Percentiles rank a stretch among this genome's conserved stretches.
These are phyloP conservation scores for Tuber microsphaerosporum DNA, from an alignment of 495 filamentous ascomycete species.

Conservation along the genomic window DNA sequence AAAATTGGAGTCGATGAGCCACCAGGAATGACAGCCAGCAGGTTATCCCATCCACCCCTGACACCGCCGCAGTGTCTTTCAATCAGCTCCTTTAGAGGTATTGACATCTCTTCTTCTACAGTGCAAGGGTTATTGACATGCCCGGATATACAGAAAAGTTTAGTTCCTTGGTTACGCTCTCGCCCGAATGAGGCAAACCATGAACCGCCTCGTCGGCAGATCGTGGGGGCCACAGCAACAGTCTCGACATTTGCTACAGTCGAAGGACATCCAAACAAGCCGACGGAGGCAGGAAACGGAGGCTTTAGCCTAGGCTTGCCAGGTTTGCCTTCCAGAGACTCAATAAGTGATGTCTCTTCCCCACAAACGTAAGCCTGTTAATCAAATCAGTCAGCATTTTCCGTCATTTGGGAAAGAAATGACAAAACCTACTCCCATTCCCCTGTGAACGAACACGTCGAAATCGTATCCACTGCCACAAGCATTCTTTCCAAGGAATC, in stretches of 20 bases:
- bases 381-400: conserved; percentile 4
- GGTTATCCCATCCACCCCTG: conserved; percentile 93
- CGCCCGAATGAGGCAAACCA: conserved; percentile 94
- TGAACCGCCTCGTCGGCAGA: conserved; percentile 79
- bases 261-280: conserved; percentile 93
- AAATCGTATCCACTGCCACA: conserved; percentile 96
- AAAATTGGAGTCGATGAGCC: conserved; percentile 94
- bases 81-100: conserved; percentile 86
- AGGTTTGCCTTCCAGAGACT: conserved; percentile 95
- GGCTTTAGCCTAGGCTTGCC: conserved; percentile 98
- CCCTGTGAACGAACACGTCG: conserved; percentile 91
- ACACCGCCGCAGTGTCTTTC: conserved; percentile 97
- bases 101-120: conserved; percentile 98
- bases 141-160: conserved; percentile 96
- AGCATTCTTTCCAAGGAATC: conserved; percentile 94
- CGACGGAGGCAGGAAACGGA: conserved; percentile 93
- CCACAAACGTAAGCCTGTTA: conserved; percentile 79
- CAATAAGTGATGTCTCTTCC: conserved; percentile 95
- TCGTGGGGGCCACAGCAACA: conserved; percentile 88
- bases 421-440: conserved; percentile 56
- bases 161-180: conserved; percentile 90
- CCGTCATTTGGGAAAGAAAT: not conserved
- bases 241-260: conserved; percentile 99
- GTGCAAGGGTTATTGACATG: conserved; percentile 98
- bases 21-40: conserved; percentile 88